Evolutionary conservation across 1,284 basidiomycete genomes (phyloP).

Genomic region (Erythrobasidium hasegawianum): DNA sequence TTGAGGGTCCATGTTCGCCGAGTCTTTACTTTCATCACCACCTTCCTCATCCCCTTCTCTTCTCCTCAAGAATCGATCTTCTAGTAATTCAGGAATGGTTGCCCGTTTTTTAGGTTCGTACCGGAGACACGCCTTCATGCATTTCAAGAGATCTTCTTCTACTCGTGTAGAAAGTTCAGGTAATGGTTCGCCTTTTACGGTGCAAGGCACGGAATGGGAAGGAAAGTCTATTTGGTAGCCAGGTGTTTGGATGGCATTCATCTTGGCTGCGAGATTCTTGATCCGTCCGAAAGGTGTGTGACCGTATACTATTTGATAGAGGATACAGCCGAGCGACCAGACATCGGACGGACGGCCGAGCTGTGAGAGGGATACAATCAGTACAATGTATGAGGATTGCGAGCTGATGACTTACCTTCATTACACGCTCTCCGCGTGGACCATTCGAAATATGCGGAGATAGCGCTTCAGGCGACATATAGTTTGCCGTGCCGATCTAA

Average conservation of each 20-base stretch:
- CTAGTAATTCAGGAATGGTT: slow-evolving; percentile 65
- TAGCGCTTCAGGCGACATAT: slow-evolving; percentile 85
- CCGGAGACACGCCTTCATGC: slow-evolving; percentile 69
- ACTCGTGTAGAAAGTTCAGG: slow-evolving; percentile 64
- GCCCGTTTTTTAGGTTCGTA: slow-evolving; percentile 71
- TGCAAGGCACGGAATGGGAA: slow-evolving; percentile 59
- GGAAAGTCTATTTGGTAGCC: slow-evolving; percentile 70
- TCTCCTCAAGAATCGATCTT: slow-evolving; percentile 51
- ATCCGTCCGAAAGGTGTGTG: slow-evolving; percentile 83
- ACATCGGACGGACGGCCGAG: slow-evolving; percentile 70
- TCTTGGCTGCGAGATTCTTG: slow-evolving; percentile 78
- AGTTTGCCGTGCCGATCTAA: slow-evolving; percentile 87
- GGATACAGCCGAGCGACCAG: slow-evolving; percentile 95
- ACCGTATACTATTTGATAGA: slow-evolving; percentile 95
- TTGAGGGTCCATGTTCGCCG: neutral
- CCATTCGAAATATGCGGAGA: slow-evolving; percentile 41
- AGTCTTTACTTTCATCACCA: neutral
- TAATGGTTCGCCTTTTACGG: slow-evolving; percentile 58
- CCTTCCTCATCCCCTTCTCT: slow-evolving; percentile 13
- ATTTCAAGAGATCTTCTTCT: slow-evolving; percentile 63
- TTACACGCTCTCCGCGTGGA: slow-evolving; percentile 39
- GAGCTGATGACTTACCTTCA: slow-evolving; percentile 42
- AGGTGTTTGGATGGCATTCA: slow-evolving; percentile 77
- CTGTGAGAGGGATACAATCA: slow-evolving; percentile 27
- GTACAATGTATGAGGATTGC: neutral